These are phyloP conservation scores for Rhizomucor miehei DNA, from an alignment of 371 early-diverging fungal species.

Conservation along the genomic window DNA sequence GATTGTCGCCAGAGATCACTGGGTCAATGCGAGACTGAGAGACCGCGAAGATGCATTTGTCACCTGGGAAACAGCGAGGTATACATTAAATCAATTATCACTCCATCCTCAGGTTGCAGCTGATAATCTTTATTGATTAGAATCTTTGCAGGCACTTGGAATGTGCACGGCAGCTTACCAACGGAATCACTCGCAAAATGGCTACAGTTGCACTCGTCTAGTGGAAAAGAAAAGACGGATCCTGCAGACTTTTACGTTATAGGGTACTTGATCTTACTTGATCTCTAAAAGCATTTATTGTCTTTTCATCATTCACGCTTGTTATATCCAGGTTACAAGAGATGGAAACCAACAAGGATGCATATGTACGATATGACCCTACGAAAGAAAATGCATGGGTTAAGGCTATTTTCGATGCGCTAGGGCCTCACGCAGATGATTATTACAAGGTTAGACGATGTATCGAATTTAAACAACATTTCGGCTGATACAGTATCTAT, in stretches of 20 bases:
- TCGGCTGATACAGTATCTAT: no score
- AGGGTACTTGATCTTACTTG: conserved; percentile 69
- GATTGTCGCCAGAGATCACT: conserved; percentile 51
- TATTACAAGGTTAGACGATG: conserved; percentile 51
- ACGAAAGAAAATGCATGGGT: conserved; percentile 81
- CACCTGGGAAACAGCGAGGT: conserved; percentile 47
- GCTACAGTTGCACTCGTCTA: conserved; percentile 34
- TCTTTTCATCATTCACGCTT: neutral
- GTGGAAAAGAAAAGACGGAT: conserved; percentile 34
- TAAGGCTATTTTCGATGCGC: conserved; percentile 60
- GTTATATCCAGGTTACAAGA: conserved; percentile 74
- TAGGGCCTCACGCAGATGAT: conserved; percentile 46
- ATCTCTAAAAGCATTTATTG: neutral
- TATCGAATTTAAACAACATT: neutral
- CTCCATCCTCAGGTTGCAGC: no score
- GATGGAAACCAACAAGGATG: conserved; percentile 82
- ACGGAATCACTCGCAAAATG: conserved; percentile 62
- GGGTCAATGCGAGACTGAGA: conserved; percentile 54
- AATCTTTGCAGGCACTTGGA: conserved; percentile 88
- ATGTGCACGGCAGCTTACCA: conserved; percentile 80
- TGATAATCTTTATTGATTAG: conserved; percentile 33
- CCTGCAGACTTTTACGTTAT: conserved; percentile 69
- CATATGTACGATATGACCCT: conserved; percentile 76
- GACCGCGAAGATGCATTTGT: conserved; percentile 54
- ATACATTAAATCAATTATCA: no score